A percentile compares a stretch with the other conserved stretches of the same genome.
phyloP scores from a whole-genome alignment of 495 filamentous ascomycete species.

The Aspergillus heteromorphus region DNA sequence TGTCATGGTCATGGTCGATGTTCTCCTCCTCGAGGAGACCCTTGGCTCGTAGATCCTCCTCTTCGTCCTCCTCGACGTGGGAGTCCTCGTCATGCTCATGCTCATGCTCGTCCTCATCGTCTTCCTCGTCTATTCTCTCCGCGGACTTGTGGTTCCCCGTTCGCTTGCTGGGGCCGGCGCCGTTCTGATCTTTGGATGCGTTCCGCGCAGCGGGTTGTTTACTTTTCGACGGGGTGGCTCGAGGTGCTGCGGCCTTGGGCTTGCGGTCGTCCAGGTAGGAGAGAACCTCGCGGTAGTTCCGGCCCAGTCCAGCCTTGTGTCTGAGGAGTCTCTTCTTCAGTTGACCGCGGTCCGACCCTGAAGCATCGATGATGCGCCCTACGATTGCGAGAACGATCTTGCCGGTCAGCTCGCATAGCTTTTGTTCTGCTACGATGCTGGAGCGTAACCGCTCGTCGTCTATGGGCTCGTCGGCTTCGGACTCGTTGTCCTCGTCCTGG shows the following conservation, averaged over 20 bases:
- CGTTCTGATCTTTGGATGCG: conserved; percentile 25
- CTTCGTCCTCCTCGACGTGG: conserved; percentile 48
- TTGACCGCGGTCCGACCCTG: conserved; percentile 50
- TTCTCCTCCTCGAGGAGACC: conserved; percentile 55
- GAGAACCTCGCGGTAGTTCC: conserved; percentile 72
- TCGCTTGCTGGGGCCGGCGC: conserved; percentile 29
- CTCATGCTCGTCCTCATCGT: conserved; percentile 34
- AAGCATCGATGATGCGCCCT: conserved; percentile 64
- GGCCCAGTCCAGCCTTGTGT: conserved; percentile 63
- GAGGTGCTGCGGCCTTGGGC: conserved; percentile 26
- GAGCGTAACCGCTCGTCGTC: conserved; percentile 51
- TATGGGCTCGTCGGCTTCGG: conserved; percentile 41
- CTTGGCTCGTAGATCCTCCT: conserved; percentile 56
- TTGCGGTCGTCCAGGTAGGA: conserved; percentile 63
- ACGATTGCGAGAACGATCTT: conserved; percentile 76
- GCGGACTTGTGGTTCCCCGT: conserved; percentile 27
- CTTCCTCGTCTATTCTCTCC: conserved; percentile 37
- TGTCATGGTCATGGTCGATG: conserved; percentile 48
- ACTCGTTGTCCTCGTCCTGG: conserved; percentile 57
- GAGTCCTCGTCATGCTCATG: conserved; percentile 40
- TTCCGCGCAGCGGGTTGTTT: conserved; percentile 40
- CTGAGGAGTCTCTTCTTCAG: conserved; percentile 58
- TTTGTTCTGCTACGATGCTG: conserved; percentile 69
- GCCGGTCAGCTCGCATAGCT: conserved; percentile 75
- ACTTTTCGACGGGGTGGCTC: conserved; percentile 33